phyloP scores from a whole-genome alignment of 2,329 filamentous ascomycete species.

The Mycosphaerelloides madeirae region DNA sequence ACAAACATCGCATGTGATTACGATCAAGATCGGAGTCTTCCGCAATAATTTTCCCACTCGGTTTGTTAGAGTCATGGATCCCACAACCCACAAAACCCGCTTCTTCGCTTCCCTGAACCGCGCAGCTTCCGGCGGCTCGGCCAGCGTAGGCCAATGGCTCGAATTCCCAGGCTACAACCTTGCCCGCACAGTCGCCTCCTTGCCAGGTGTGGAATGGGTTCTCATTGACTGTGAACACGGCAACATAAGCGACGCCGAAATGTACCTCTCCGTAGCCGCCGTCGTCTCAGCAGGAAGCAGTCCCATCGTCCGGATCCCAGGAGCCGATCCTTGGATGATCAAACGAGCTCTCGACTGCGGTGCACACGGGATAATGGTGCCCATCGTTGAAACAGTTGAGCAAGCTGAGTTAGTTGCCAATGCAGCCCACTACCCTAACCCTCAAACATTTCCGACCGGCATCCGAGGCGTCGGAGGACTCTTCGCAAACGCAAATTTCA shows the following conservation, averaged over 20 bases:
- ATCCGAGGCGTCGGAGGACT: constrained; percentile 51
- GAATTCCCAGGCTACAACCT: constrained; percentile 18
- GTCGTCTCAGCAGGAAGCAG: constrained; percentile 40
- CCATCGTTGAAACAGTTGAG: constrained; percentile 34
- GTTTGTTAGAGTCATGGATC: too few species aligned
- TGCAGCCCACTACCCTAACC: constrained; percentile 50
- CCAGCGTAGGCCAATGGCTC: constrained; percentile 15
- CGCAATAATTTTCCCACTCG: too few species aligned
- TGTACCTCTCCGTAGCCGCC: constrained; percentile 54
- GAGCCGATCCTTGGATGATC: constrained; percentile 58
- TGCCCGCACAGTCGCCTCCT: constrained; percentile 12
- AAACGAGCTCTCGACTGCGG: constrained; percentile 57
- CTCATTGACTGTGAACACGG: constrained; percentile 52
- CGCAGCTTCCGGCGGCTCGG: constrained; percentile 6
- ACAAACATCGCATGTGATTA: too few species aligned
- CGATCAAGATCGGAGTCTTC: too few species aligned
- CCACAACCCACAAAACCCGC: constrained; percentile 6
- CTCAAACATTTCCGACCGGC: constrained; percentile 25
- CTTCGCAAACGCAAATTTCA: constrained; percentile 35
- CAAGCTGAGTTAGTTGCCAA: constrained; percentile 45
- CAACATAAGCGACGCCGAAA: constrained; percentile 50
- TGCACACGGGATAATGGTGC: constrained; percentile 55
- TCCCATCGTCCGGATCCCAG: constrained; percentile 46
- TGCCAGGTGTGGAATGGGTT: constrained; percentile 17
- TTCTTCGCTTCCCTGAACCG: constrained; percentile 12